A percentile compares a stretch with the other conserved stretches of the same genome.
Conservation (phyloP, 2,329 filamentous ascomycete genomes). For the Phaeosphaeria sp. region DNA sequence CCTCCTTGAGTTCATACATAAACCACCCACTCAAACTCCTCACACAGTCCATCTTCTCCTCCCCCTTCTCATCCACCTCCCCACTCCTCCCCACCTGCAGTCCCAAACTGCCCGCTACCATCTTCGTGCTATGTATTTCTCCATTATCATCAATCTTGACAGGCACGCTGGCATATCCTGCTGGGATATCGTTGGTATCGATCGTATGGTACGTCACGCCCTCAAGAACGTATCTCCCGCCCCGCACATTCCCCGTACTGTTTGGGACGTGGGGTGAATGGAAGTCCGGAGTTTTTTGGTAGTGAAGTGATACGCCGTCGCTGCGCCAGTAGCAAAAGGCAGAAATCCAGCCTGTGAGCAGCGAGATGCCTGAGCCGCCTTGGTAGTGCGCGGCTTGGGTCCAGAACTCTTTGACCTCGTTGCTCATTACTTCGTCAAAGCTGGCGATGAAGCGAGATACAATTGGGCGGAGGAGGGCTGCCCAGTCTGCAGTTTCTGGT, state of each 20-base stretch:
- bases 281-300: background rate
- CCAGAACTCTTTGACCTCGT: constrained; percentile 16
- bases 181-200: constrained; percentile 11
- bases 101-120: constrained; percentile 19
- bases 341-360: constrained; percentile 25
- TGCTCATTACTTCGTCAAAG: constrained; percentile 7
- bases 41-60: constrained; percentile 12
- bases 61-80: background rate
- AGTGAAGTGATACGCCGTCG: constrained; percentile 11
- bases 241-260: background rate
- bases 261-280: background rate
- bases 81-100: constrained; percentile 11
- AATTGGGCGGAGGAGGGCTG: constrained; percentile 13
- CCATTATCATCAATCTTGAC: constrained; percentile 19
- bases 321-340: constrained; percentile 27
- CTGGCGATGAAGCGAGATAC: constrained; percentile 16
- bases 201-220: constrained; percentile 8
- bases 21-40: constrained; percentile 19
- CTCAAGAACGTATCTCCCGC: constrained; percentile 1
- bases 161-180: constrained; percentile 12
- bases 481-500: constrained; percentile 12
- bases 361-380: constrained; percentile 2
- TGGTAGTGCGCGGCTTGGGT: constrained; percentile 8
- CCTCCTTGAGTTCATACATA: constrained; percentile 12
- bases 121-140: constrained; percentile 7